These are phyloP conservation scores for Pyrrhoderma noxium DNA, from an alignment of 1,284 basidiomycete genomes.

Conservation along the genomic window DNA sequence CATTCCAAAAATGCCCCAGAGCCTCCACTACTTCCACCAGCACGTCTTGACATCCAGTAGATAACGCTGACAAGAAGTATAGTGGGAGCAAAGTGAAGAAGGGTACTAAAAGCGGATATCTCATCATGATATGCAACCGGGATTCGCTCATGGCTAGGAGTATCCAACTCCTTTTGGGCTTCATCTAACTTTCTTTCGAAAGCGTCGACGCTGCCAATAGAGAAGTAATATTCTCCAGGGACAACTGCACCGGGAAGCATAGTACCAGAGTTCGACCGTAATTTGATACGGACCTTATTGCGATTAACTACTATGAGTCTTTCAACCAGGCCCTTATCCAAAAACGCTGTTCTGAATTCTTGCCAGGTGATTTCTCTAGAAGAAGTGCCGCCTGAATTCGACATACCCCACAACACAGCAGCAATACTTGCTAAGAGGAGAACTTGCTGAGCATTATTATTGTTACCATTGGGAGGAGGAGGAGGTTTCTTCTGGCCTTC, in stretches of 20 bases:
- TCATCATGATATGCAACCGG: conserved; percentile 97
- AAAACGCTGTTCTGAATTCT: conserved; percentile 92
- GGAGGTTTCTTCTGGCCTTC: conserved; percentile 37
- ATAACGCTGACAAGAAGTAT: conserved; percentile 86
- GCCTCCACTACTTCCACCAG: conserved; percentile 55
- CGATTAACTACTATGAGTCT: conserved; percentile 93
- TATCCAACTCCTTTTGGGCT: conserved; percentile 87
- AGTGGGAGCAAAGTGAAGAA: conserved; percentile 92
- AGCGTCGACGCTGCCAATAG: conserved; percentile 94
- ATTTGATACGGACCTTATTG: conserved; percentile 79
- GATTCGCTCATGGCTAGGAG: conserved; percentile 88
- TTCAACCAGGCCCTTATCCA: conserved; percentile 95
- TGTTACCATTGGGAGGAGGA: conserved; percentile 5
- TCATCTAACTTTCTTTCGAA: conserved; percentile 94
- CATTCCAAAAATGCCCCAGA: conserved; percentile 95
- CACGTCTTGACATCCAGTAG: conserved; percentile 83
- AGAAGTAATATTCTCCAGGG: conserved; percentile 82
- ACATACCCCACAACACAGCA: conserved; percentile 64
- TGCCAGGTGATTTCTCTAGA: conserved; percentile 97
- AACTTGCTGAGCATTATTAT: conserved; percentile 35
- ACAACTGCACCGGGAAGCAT: conserved; percentile 54
- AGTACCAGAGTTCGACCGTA: conserved; percentile 80
- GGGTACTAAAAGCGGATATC: conserved; percentile 76
- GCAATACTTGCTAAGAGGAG: conserved; percentile 51
- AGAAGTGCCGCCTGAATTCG: conserved; percentile 48